Evolutionary conservation across 2,329 filamentous ascomycete genomes (phyloP).

Genomic region (Sphaerulina musiva): DNA sequence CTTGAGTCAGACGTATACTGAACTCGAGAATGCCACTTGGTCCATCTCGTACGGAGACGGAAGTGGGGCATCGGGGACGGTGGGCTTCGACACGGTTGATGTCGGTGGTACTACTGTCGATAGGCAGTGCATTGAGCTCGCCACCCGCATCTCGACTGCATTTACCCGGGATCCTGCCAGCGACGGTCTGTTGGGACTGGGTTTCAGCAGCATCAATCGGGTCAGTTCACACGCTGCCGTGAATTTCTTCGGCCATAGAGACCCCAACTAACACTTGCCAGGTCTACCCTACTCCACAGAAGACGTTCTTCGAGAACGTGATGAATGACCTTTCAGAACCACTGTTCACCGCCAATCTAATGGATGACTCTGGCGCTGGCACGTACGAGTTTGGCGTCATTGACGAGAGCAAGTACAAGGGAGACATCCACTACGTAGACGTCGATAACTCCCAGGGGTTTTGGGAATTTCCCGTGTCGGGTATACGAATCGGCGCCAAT

Average conservation of each 20-base stretch:
- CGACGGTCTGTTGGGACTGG: constrained; percentile 65
- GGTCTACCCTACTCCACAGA: constrained; percentile 42
- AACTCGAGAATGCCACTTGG: constrained; percentile 50
- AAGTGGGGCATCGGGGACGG: constrained; percentile 56
- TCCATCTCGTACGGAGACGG: constrained; percentile 63
- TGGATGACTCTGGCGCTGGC: constrained; percentile 48
- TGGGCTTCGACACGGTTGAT: constrained; percentile 61
- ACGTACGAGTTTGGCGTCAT: constrained; percentile 70
- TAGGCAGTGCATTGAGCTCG: constrained; percentile 61
- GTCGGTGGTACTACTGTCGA: constrained; percentile 59
- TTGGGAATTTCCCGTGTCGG: constrained; percentile 59
- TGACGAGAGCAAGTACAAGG: constrained; percentile 57
- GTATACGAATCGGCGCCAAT: constrained; percentile 49
- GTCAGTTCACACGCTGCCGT: constrained; percentile 33
- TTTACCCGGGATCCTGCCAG: constrained; percentile 56
- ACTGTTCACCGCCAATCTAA: constrained; percentile 65
- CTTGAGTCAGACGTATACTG: constrained; percentile 48
- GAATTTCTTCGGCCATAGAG: neutral
- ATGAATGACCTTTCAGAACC: constrained; percentile 55
- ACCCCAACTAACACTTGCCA: constrained; percentile 48
- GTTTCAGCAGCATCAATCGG: constrained; percentile 59
- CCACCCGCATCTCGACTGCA: constrained; percentile 50
- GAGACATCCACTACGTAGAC: constrained; percentile 55
- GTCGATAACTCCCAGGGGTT: constrained; percentile 59
- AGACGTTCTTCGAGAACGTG: constrained; percentile 70